A percentile compares a stretch with the other conserved stretches of the same genome.
Evolutionary conservation across 1,284 basidiomycete genomes (phyloP).

Genomic region (Leccinum huronense): DNA sequence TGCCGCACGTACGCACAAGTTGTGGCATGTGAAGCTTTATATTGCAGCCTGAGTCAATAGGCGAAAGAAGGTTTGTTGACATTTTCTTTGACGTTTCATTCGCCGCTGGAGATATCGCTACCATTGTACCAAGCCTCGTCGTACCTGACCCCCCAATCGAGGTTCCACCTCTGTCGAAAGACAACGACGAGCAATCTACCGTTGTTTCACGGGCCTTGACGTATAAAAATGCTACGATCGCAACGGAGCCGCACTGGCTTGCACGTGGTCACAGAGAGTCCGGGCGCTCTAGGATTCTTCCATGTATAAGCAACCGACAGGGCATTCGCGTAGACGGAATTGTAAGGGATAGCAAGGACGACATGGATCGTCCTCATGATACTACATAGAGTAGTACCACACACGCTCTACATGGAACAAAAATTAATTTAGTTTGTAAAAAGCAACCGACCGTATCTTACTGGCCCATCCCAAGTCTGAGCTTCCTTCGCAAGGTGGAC

Average conservation of each 20-base stretch:
- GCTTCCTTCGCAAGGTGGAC: background rate
- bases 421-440: too few relatives aligned
- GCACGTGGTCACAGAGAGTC: background rate
- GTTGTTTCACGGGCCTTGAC: background rate
- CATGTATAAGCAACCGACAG: background rate
- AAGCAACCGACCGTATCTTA: background rate
- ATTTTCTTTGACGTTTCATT: background rate
- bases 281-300: background rate
- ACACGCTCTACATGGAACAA: too few relatives aligned
- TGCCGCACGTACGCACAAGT: too few relatives aligned
- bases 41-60: background rate
- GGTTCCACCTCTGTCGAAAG: background rate
- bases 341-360: background rate
- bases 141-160: background rate
- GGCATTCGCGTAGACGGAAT: background rate
- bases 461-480: background rate
- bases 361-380: background rate
- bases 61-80: background rate
- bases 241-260: background rate
- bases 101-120: background rate
- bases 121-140: background rate
- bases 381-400: background rate
- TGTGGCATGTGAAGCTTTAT: background rate
- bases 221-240: background rate
- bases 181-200: background rate